Conservation (phyloP, 768 basidiomycete genomes). For the Serendipita sp. region DNA sequence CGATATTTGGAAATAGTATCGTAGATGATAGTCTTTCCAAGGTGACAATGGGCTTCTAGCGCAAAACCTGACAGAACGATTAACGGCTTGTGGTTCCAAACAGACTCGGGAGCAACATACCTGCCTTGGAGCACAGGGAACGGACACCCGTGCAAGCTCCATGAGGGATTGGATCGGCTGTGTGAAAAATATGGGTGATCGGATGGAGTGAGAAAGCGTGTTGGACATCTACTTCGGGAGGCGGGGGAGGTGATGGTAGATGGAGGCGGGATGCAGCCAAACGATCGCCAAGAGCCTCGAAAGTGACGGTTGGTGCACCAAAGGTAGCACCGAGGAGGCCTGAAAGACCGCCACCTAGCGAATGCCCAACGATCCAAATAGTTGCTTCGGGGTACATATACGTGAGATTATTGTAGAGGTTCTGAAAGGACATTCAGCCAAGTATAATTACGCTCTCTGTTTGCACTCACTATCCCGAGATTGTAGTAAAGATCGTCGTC, state of each 20-base stretch:
- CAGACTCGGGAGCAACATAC: neutral
- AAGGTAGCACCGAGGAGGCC: conserved; percentile 48
- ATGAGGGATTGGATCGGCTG: conserved; percentile 54
- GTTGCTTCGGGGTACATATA: conserved; percentile 39
- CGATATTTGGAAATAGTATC: conserved; percentile 47
- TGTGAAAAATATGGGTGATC: conserved; percentile 42
- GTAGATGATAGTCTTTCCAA: conserved; percentile 46
- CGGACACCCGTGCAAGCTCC: conserved; percentile 34
- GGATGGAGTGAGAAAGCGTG: conserved; percentile 14
- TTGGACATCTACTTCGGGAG: neutral
- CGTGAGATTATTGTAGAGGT: conserved; percentile 40
- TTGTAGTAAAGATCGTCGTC: conserved; percentile 89
- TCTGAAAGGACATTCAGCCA: conserved; percentile 17
- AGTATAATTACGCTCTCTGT: neutral
- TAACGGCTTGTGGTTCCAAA: too few relatives aligned
- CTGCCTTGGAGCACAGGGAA: conserved; percentile 41
- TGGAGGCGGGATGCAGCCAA: conserved; percentile 44
- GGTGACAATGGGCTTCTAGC: conserved; percentile 45
- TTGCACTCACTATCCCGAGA: conserved; percentile 52
- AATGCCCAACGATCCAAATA: conserved; percentile 48
- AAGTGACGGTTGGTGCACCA: conserved; percentile 45
- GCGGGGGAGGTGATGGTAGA: conserved; percentile 37
- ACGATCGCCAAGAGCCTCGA: conserved; percentile 49
- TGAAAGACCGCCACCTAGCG: conserved; percentile 49
- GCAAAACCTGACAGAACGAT: conserved; percentile 32